Conservation (phyloP, 257 asterid species). For the Prunella vulgaris region DNA sequence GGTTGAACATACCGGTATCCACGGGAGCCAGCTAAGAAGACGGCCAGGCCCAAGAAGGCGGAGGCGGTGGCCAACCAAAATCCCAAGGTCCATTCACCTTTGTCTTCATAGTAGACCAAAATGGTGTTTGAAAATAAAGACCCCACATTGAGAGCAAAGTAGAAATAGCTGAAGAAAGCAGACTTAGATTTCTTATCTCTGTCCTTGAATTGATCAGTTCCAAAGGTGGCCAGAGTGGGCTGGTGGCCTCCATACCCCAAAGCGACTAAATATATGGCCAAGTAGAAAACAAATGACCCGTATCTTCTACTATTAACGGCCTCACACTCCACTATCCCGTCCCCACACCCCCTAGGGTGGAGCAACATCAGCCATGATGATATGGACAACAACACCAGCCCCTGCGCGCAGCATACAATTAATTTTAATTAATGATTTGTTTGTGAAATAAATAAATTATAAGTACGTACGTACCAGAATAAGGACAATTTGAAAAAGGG, state of each 20-base stretch:
- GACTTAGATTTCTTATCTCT: conserved; percentile 35
- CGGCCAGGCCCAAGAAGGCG: conserved; percentile 37
- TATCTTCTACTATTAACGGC: no score
- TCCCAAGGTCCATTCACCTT: conserved; percentile 66
- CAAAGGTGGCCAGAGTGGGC: conserved; percentile 78
- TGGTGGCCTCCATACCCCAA: conserved; percentile 86
- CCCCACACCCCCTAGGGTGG: conserved; percentile 68
- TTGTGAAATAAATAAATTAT: no score
- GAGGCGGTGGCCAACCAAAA: conserved; percentile 61
- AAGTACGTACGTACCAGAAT: conserved; percentile 37
- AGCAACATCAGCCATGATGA: conserved; percentile 51
- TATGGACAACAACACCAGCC: conserved; percentile 52
- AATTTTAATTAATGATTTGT: no score
- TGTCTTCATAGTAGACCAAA: conserved; percentile 64
- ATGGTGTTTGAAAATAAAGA: conserved; percentile 68
- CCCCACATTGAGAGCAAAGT: conserved; percentile 68
- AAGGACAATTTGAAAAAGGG: conserved; percentile 57
- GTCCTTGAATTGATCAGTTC: conserved; percentile 57
- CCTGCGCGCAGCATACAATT: no score
- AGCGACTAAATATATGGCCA: conserved; percentile 67
- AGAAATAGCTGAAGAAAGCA: conserved; percentile 58
- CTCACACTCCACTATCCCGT: conserved; percentile 26
- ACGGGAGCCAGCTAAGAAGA: conserved; percentile 41
- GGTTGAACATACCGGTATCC: conserved; percentile 46
- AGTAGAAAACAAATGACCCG: conserved; percentile 42